Percentiles rank a stretch among this genome's conserved stretches.
Evolutionary conservation across 345 rosid species (phyloP).

Genomic region (Balakata baccata): DNA sequence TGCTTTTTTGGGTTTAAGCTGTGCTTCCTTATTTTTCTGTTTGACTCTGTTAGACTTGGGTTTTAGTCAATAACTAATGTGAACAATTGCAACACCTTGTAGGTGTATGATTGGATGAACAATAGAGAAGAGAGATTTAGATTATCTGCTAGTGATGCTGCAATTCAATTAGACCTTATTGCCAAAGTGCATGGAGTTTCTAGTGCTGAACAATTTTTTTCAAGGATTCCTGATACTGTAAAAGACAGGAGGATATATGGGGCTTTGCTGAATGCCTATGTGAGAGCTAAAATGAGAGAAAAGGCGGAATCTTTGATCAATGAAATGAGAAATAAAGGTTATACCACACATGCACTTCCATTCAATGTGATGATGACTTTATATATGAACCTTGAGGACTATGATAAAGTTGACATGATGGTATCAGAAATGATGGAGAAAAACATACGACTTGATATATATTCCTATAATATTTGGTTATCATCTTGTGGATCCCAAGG

Average conservation of each 20-base stretch:
- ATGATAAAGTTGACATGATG: constrained; percentile 60
- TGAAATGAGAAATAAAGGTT: constrained; percentile 64
- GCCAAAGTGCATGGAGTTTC: constrained; percentile 76
- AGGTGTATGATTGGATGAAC: constrained; percentile 96
- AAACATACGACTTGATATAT: constrained; percentile 62
- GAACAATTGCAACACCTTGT: background rate
- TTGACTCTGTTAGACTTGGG: background rate
- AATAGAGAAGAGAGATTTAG: constrained; percentile 66
- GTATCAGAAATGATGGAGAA: constrained; percentile 77
- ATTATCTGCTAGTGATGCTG: constrained; percentile 77
- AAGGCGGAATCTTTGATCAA: constrained; percentile 68
- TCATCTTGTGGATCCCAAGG: constrained; percentile 75
- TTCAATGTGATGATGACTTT: constrained; percentile 97
- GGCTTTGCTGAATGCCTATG: constrained; percentile 80
- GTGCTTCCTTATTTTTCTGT: background rate
- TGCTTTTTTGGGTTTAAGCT: background rate
- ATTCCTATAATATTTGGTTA: constrained; percentile 92
- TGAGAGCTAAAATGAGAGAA: constrained; percentile 50
- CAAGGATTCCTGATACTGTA: constrained; percentile 44
- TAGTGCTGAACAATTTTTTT: constrained; percentile 65
- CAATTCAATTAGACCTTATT: constrained; percentile 85
- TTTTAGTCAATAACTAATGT: background rate
- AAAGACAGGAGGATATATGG: constrained; percentile 84
- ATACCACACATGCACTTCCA: constrained; percentile 61
- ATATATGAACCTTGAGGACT: constrained; percentile 77